Conservation (phyloP, 2,329 filamentous ascomycete species). For the Aspergillus aculeatinus region DNA sequence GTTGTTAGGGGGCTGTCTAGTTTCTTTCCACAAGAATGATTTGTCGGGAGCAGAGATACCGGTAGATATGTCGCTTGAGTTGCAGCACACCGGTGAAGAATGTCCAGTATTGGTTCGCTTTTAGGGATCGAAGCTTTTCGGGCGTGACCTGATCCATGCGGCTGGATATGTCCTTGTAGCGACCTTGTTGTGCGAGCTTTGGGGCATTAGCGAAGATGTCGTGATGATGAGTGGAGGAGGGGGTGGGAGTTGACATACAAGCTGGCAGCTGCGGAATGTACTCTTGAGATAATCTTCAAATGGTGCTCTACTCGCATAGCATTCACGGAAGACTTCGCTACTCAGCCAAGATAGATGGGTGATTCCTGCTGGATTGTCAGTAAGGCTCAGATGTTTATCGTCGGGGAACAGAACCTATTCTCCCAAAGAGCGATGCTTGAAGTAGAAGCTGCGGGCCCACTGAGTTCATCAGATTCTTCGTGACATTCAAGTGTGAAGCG, state of each 20-base stretch:
- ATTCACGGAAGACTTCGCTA: constrained; percentile 72
- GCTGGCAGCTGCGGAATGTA: constrained; percentile 67
- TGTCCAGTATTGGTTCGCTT: constrained; percentile 63
- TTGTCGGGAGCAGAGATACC: constrained; percentile 27
- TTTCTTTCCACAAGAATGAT: not conserved
- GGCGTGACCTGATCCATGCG: constrained; percentile 61
- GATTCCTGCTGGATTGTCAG: constrained; percentile 44
- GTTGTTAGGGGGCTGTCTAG: constrained; percentile 17
- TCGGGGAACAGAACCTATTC: constrained; percentile 59
- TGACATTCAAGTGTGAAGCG: constrained; percentile 77
- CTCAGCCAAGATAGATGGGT: constrained; percentile 56
- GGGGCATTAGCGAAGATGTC: constrained; percentile 1
- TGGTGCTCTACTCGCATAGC: constrained; percentile 62
- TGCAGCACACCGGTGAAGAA: constrained; percentile 46
- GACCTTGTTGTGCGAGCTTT: constrained; percentile 62
- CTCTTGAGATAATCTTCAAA: constrained; percentile 79
- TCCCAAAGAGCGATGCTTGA: constrained; percentile 69
- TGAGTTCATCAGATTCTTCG: constrained; percentile 69
- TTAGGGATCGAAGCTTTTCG: constrained; percentile 68
- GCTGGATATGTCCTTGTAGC: constrained; percentile 66
- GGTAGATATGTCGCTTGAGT: constrained; percentile 43
- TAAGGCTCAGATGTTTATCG: not conserved
- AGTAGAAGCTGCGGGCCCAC: constrained; percentile 74
- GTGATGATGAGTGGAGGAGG: not conserved
- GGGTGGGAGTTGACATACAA: constrained; percentile 39